These are phyloP conservation scores for Pythium monospermum DNA, from an alignment of 352 stramenopile genomes.

Conservation along the genomic window DNA sequence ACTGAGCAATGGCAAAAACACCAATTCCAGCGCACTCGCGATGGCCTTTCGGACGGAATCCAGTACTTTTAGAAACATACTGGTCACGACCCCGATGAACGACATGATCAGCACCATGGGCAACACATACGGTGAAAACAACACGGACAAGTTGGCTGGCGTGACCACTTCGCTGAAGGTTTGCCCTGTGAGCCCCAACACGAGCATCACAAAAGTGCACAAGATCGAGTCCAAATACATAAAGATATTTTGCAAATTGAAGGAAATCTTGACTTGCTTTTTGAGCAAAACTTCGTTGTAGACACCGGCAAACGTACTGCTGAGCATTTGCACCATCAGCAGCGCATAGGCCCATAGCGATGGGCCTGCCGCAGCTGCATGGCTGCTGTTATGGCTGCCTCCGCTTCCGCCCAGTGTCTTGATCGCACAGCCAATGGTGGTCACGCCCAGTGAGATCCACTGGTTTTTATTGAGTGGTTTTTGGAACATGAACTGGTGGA, in stretches of 20 bases:
- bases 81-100: slow-evolving; percentile 74
- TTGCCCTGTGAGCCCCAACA: slow-evolving; percentile 60
- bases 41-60: slow-evolving; percentile 81
- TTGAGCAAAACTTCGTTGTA: slow-evolving; percentile 85
- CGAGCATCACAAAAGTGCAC: slow-evolving; percentile 62
- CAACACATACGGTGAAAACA: slow-evolving; percentile 72
- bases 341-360: slow-evolving; percentile 51
- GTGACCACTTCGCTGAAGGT: slow-evolving; percentile 52
- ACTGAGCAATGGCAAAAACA: slow-evolving; percentile 61
- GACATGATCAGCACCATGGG: slow-evolving; percentile 85
- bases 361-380: background rate
- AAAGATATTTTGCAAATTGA: slow-evolving; percentile 82
- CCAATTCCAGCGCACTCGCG: slow-evolving; percentile 67
- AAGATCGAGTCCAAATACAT: slow-evolving; percentile 84
- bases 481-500: slow-evolving; percentile 76
- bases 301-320: slow-evolving; percentile 73
- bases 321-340: slow-evolving; percentile 72
- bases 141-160: slow-evolving; percentile 38
- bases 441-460: slow-evolving; percentile 67
- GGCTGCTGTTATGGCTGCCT: slow-evolving; percentile 7
- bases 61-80: slow-evolving; percentile 74
- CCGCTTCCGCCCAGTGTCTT: slow-evolving; percentile 51
- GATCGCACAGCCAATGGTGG: slow-evolving; percentile 67
- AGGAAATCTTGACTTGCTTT: slow-evolving; percentile 56
- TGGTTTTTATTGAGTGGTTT: slow-evolving; percentile 72